Conservation (phyloP, 2,329 filamentous ascomycete genomes). For the Amauroascus niger region DNA sequence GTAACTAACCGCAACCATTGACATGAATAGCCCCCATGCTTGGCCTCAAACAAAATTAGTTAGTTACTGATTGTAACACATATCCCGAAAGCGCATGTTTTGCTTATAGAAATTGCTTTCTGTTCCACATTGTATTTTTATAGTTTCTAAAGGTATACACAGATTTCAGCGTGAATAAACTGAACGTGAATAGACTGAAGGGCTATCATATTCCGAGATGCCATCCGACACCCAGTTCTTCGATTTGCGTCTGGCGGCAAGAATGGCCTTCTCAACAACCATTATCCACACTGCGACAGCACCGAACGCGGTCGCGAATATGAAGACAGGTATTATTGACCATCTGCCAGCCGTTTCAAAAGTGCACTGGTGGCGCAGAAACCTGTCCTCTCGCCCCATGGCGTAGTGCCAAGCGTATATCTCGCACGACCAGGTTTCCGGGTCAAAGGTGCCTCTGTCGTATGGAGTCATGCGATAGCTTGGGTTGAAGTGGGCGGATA, state of each 20-base stretch:
- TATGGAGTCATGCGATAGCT: neutral
- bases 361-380: slow-evolving; percentile 1
- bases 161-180: neutral
- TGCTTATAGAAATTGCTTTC: too few species aligned
- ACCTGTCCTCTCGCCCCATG: neutral
- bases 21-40: too few species aligned
- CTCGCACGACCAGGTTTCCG: slow-evolving; percentile 9
- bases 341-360: slow-evolving; percentile 5
- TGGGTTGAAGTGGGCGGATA: slow-evolving; percentile 7
- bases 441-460: slow-evolving; percentile 2
- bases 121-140: too few species aligned
- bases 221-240: neutral
- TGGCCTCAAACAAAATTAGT: too few species aligned
- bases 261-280: neutral
- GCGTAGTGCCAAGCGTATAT: neutral
- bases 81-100: too few species aligned
- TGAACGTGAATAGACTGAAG: slow-evolving; percentile 3
- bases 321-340: neutral
- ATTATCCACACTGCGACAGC: neutral
- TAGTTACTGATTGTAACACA: too few species aligned
- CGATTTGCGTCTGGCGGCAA: neutral
- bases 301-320: neutral
- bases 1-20: too few species aligned
- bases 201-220: slow-evolving; percentile 5
- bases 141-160: neutral